Evolutionary conservation across 1,139 yeast genomes (phyloP).

Genomic region (Lodderomyces pseudojiufengensis): DNA sequence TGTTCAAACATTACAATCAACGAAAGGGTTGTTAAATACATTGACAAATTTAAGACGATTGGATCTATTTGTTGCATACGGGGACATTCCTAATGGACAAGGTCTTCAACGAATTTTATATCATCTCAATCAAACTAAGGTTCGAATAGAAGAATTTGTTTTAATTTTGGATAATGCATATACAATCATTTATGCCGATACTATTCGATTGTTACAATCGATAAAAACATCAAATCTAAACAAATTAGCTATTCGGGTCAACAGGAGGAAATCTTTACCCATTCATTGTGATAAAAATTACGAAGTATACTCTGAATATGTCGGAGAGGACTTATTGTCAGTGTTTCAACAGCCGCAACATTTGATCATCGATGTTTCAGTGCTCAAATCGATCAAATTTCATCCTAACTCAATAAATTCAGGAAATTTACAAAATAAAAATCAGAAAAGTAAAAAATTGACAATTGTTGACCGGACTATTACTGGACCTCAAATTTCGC

Average conservation of each 20-base stretch:
- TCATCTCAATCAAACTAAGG: background rate
- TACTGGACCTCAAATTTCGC: slow-evolving; percentile 16
- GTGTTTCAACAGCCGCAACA: slow-evolving; percentile 8
- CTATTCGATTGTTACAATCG: slow-evolving; percentile 16
- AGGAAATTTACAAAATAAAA: background rate
- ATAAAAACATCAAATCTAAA: slow-evolving; percentile 12
- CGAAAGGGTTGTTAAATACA: slow-evolving; percentile 4
- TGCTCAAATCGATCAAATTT: slow-evolving; percentile 11
- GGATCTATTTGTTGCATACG: slow-evolving; percentile 25
- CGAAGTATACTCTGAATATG: slow-evolving; percentile 9
- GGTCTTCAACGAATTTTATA: background rate
- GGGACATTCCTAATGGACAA: slow-evolving; percentile 13
- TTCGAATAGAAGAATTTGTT: slow-evolving; percentile 7
- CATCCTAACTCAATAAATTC: slow-evolving; percentile 4
- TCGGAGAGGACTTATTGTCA: slow-evolving; percentile 10
- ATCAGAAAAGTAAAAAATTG: slow-evolving; percentile 5
- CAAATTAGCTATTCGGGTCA: slow-evolving; percentile 15
- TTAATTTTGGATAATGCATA: slow-evolving; percentile 10
- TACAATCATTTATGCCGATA: slow-evolving; percentile 11
- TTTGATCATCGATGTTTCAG: slow-evolving; percentile 14
- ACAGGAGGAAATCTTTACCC: slow-evolving; percentile 12
- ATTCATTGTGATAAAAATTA: slow-evolving; percentile 9
- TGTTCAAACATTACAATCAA: slow-evolving; percentile 16
- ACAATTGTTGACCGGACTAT: slow-evolving; percentile 19
- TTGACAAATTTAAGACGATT: slow-evolving; percentile 18